Evolutionary conservation across 768 basidiomycete genomes (phyloP), one percentile per base, ranked within the genome.

Genomic region (Termitomyces sp.): DNA sequence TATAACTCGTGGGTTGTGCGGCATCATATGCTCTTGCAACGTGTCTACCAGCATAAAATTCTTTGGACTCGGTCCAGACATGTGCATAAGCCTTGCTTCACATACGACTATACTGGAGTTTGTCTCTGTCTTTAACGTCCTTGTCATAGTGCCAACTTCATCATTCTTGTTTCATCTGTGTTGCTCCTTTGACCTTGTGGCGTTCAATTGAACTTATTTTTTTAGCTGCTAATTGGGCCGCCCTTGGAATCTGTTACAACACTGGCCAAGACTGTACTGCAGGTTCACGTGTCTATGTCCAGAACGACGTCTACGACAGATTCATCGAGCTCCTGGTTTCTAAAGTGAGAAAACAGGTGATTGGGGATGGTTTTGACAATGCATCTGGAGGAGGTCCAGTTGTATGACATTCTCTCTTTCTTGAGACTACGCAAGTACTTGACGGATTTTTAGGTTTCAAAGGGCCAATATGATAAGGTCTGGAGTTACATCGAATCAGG

Each of bases 211-310:
- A 28, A 56, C 43, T 47, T 43, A 38, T 12, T 5, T 26, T 6
- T 10, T 60, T 71, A 84, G 93, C 93, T 57, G 90, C 92, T 32
- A 85, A 81, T 64, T 96, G 94, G 93, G 84, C 86, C 23, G 88
- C 87, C 8, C 78, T 95, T 26, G 93, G 94, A 23, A 88, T 95
- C 57, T 86, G 88, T 65, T 94, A 91, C 74, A 93, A 93, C 66
- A 85, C 89, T 38, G 92, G 93, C n/a, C 92, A 96, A 72, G 91
- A 93, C 69, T 97, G 95, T 72, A 93, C 91, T 3, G 94, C 94
- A 26, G 93, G 95, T 43, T 95, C 93, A 36, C 84, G 95, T 14
- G 75, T 95, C 40, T 94, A 91, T 69, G 93, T 93, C 23, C 94
- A 98, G 69, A 89, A 94, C 55, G 80, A 82, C 26, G 79, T 95